A percentile compares a stretch with the other conserved stretches of the same genome.
phyloP scores from a whole-genome alignment of 768 basidiomycete genomes.

The Lactarius quietus region DNA sequence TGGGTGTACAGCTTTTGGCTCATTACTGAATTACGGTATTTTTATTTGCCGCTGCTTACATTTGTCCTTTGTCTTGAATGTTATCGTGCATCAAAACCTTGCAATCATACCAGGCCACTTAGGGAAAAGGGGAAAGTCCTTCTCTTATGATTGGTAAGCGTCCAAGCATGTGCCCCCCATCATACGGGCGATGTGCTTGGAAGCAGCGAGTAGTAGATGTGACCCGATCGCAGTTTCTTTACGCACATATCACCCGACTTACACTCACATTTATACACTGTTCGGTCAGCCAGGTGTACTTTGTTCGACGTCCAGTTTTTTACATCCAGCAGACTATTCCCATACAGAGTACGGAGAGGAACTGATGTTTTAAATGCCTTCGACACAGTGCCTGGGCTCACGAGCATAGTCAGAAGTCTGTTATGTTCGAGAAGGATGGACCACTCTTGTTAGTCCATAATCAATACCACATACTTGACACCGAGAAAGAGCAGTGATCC shows the following conservation, averaged over 20 bases:
- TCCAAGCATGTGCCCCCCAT: not conserved
- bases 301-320: not conserved
- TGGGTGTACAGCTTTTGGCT: constrained; percentile 47
- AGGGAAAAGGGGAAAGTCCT: too few relatives aligned
- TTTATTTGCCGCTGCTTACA: not conserved
- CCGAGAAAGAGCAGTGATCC: not conserved
- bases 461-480: not conserved
- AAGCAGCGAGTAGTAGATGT: not conserved
- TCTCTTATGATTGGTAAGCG: not conserved
- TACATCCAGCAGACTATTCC: not conserved
- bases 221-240: not conserved
- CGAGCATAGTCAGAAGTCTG: not conserved
- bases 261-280: not conserved
- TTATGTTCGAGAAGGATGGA: not conserved
- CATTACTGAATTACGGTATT: constrained; percentile 35
- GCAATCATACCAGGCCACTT: constrained; percentile 45
- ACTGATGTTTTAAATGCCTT: not conserved
- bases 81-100: constrained; percentile 45
- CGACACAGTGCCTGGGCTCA: not conserved
- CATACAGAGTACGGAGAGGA: not conserved
- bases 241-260: constrained; percentile 7
- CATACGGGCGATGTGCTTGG: not conserved
- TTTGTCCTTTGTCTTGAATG: not conserved
- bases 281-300: not conserved
- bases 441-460: not conserved